phyloP scores from a whole-genome alignment of 2,329 filamentous ascomycete genomes.

The Fusarium liriodendri region DNA sequence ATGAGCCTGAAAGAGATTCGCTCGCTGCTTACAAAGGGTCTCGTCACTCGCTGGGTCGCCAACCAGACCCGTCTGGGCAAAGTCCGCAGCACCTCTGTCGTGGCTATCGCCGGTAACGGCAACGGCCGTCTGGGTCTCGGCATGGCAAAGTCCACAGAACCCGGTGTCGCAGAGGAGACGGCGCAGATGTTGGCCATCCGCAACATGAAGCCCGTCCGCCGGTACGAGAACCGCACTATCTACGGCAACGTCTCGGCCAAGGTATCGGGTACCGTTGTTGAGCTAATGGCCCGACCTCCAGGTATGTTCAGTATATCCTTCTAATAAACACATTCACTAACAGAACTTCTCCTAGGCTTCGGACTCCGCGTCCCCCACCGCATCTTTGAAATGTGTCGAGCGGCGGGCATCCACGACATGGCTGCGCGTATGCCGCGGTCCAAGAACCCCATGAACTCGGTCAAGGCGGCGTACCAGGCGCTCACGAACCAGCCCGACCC shows the following conservation, averaged over 20 bases:
- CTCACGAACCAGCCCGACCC: conserved; percentile 86
- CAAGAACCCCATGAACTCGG: conserved; percentile 96
- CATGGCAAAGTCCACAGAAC: conserved; percentile 87
- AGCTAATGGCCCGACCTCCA: conserved; percentile 85
- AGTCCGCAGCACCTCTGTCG: conserved; percentile 78
- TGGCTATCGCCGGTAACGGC: conserved; percentile 88
- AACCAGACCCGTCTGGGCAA: conserved; percentile 99
- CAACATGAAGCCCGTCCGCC: conserved; percentile 91
- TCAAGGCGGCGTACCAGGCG: conserved; percentile 90
- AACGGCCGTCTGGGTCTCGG: conserved; percentile 89
- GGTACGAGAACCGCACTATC: conserved; percentile 93
- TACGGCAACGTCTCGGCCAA: conserved; percentile 87
- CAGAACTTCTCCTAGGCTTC: conserved; percentile 73
- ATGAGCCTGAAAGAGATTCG: conserved; percentile 64
- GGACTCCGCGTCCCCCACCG: conserved; percentile 90
- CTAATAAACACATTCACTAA: not conserved
- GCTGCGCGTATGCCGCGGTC: conserved; percentile 85
- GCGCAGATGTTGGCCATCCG: conserved; percentile 84
- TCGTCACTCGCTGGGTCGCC: conserved; percentile 79
- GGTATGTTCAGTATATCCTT: conserved; percentile 61
- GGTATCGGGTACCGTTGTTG: conserved; percentile 86
- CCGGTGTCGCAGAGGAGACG: conserved; percentile 74
- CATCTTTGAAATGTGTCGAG: conserved; percentile 94
- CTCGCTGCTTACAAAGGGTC: conserved; percentile 72
- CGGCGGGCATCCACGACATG: conserved; percentile 87